A percentile compares a stretch with the other conserved stretches of the same genome.
phyloP scores from a whole-genome alignment of 257 asterid species.

The Schizonepeta tenuifolia region DNA sequence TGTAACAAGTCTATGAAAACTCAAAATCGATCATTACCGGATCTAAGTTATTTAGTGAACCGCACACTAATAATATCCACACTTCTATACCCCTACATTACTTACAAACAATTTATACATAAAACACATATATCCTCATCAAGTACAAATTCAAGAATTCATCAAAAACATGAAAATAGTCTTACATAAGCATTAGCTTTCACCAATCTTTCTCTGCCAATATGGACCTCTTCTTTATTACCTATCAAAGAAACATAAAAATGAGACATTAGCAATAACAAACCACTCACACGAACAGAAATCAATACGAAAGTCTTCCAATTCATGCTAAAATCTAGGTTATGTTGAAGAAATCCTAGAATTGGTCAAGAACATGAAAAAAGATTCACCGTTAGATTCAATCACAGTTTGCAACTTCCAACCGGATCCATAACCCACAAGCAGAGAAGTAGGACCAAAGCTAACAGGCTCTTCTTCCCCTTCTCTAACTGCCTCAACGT shows the following conservation, averaged over 20 bases:
- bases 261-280: slow-evolving; percentile 12
- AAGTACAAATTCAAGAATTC: not conserved
- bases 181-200: slow-evolving; percentile 45
- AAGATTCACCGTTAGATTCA: slow-evolving; percentile 45
- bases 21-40: slow-evolving; percentile 4
- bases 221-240: slow-evolving; percentile 26
- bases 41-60: not conserved
- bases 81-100: not conserved
- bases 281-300: not conserved
- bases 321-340: not conserved
- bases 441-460: slow-evolving; percentile 78
- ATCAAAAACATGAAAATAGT: not conserved
- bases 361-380: not conserved
- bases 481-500: slow-evolving; percentile 83
- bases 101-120: not conserved
- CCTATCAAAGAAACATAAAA: slow-evolving; percentile 34
- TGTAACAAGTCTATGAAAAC: not conserved
- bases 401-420: slow-evolving; percentile 77
- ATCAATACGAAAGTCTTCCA: not conserved
- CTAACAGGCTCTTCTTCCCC: slow-evolving; percentile 67
- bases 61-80: not conserved
- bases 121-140: not conserved
- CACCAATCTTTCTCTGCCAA: slow-evolving; percentile 34
- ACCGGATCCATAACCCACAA: slow-evolving; percentile 67
- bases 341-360: slow-evolving; percentile 2